Base-by-base conservation (phyloP, 371 early-diverging fungal genomes). In the Mortierella sp. region DNA sequence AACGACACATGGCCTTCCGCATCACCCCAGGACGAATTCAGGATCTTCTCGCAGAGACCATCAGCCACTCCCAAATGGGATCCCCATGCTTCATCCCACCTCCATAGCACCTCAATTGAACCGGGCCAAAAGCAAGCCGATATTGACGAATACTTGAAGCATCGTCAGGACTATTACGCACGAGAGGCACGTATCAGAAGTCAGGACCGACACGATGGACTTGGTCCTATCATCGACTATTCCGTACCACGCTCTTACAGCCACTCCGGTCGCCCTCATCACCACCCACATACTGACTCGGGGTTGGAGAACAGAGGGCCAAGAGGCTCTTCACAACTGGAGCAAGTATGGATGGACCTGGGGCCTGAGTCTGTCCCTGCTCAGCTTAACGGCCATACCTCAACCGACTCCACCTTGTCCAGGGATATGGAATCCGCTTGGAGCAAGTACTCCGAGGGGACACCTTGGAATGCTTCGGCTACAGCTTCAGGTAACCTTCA, bases 201-300 rank as follows among this genome's bases (percentile, higher is more conserved):
- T 57, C 77, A 57, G 55, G 86, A 85, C 60, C 71, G 80, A 14
- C 50, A 82, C 16, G 86, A 85, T 73, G 86, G 86, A 4, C 71
- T 85, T 1, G 86, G 86, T 21, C 86, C 86, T 1, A 82, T 85
- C 57, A 44, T 85, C 8, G 86, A 85, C 72, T 85, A 77, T 68
- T 79, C 82, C 14, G 70, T 79, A 21, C 47, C n/a, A 0, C 28
- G 38, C 52, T 47, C 11, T n/a, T 57, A 8, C n/a, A 21, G n/a
- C 72, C 84, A 80, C 42, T 42, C 70, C 16, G 45, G 38, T 11
- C 16, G 26, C 0, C 54, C 73, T 31, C 81, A 81, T 73, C 48
- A 76, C 45, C 76, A 80, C 54, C 80, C 80, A 0, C 80, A 84
- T 38, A 73, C 63, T 11, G 34, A 14, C 47, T 24, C 54, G 14